phyloP scores from a whole-genome alignment of 1,284 basidiomycete species.

The Naganishia albida region DNA sequence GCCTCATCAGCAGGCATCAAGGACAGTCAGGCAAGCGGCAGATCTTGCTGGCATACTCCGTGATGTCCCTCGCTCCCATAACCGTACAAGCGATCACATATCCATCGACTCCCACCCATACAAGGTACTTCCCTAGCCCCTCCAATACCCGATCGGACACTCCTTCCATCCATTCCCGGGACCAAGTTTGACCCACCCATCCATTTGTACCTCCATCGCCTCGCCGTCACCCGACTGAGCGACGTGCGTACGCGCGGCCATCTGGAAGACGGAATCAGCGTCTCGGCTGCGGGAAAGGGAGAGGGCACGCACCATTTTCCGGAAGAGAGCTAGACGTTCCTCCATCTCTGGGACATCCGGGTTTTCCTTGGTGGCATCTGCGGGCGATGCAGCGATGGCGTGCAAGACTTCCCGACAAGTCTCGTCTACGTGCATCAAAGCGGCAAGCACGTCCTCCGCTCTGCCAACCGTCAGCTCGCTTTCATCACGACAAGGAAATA shows the following conservation, averaged over 20 bases:
- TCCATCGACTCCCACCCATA: background rate
- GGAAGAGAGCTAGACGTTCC: conserved; percentile 2
- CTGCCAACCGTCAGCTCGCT: background rate
- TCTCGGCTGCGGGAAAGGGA: background rate
- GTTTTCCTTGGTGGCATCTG: background rate
- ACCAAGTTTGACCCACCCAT: conserved; percentile 15
- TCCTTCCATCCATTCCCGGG: conserved; percentile 13
- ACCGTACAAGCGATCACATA: background rate
- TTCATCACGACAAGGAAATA: too few relatives aligned
- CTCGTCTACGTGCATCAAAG: conserved; percentile 4
- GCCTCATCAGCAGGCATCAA: too few relatives aligned
- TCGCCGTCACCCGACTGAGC: background rate
- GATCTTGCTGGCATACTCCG: background rate
- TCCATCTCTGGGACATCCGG: background rate
- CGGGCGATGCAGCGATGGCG: background rate
- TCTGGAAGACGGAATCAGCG: conserved; percentile 1
- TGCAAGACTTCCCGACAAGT: background rate
- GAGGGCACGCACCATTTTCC: conserved; percentile 8
- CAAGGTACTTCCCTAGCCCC: background rate
- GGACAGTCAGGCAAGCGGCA: too few relatives aligned
- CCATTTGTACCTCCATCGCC: background rate
- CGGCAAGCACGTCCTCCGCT: background rate
- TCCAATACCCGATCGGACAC: conserved; percentile 23
- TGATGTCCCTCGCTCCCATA: background rate
- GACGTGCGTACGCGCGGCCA: background rate